Conservation (phyloP, 768 basidiomycete genomes). For the Tylopilus rubrobrunneus region DNA sequence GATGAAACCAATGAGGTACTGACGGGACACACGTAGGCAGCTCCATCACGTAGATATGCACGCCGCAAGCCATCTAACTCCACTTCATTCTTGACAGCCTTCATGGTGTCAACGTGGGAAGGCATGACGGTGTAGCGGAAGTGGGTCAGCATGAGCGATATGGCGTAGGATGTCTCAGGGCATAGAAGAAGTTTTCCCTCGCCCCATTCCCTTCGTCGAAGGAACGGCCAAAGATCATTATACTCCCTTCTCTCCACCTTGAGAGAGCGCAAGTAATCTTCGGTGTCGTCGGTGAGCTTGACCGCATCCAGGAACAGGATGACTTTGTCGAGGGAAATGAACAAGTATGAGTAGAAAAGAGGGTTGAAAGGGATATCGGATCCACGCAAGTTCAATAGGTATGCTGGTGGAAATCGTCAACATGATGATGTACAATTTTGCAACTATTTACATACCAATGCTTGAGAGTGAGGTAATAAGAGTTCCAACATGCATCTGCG, state of each 20-base stretch:
- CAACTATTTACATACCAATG: slow-evolving; percentile 48
- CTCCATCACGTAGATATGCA: slow-evolving; percentile 90
- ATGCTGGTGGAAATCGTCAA: slow-evolving; percentile 47
- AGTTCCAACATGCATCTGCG: slow-evolving; percentile 65
- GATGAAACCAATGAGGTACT: slow-evolving; percentile 3
- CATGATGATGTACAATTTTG: not conserved
- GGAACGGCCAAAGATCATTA: slow-evolving; percentile 74
- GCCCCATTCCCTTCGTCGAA: slow-evolving; percentile 72
- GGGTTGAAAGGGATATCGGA: slow-evolving; percentile 90
- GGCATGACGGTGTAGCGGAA: slow-evolving; percentile 73
- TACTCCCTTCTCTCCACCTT: slow-evolving; percentile 63
- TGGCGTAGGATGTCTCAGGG: slow-evolving; percentile 75
- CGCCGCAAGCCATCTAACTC: slow-evolving; percentile 80
- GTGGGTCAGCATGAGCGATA: slow-evolving; percentile 80
- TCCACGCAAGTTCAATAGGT: slow-evolving; percentile 85
- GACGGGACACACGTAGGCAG: slow-evolving; percentile 60
- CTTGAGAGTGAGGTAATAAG: slow-evolving; percentile 65
- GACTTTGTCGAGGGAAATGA: slow-evolving; percentile 56
- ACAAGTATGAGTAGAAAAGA: slow-evolving; percentile 85
- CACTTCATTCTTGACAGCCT: slow-evolving; percentile 83
- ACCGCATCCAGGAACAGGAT: slow-evolving; percentile 73
- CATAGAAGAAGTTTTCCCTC: slow-evolving; percentile 75
- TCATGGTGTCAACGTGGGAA: slow-evolving; percentile 69
- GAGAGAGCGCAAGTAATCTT: slow-evolving; percentile 54
- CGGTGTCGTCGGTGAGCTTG: slow-evolving; percentile 59